These are phyloP conservation scores for Pythium plurisporium DNA, from an alignment of 352 stramenopile genomes.

Conservation along the genomic window DNA sequence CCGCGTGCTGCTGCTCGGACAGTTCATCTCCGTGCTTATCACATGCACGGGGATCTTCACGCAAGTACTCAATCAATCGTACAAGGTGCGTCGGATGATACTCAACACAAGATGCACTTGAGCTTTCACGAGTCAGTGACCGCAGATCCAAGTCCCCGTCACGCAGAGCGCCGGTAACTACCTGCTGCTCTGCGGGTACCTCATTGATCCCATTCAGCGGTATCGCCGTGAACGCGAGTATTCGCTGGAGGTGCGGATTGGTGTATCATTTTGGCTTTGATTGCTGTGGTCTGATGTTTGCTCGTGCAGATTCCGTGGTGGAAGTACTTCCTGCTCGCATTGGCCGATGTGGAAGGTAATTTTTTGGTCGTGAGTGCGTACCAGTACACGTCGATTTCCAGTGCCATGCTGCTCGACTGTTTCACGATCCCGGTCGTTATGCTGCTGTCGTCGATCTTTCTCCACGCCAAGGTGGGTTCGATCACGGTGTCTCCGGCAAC, in stretches of 20 bases:
- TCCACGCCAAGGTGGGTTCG: slow-evolving; percentile 57
- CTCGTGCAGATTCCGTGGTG: slow-evolving; percentile 57
- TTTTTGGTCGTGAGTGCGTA: slow-evolving; percentile 95
- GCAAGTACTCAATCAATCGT: slow-evolving; percentile 74
- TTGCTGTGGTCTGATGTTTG: no score
- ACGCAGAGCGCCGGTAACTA: slow-evolving; percentile 75
- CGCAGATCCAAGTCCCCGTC: slow-evolving; percentile 67
- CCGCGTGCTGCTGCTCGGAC: slow-evolving; percentile 69
- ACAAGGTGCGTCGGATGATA: no score
- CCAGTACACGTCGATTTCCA: slow-evolving; percentile 95
- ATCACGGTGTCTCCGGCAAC: no score
- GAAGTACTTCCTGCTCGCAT: slow-evolving; percentile 89
- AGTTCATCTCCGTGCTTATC: slow-evolving; percentile 89
- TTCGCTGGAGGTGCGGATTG: slow-evolving; percentile 32
- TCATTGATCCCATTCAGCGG: slow-evolving; percentile 39
- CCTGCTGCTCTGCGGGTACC: slow-evolving; percentile 55
- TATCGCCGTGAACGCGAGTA: slow-evolving; percentile 44
- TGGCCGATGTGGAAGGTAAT: slow-evolving; percentile 95
- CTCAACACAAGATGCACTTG: neutral
- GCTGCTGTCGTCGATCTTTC: slow-evolving; percentile 88
- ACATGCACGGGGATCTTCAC: slow-evolving; percentile 86
- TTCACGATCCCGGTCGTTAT: slow-evolving; percentile 95
- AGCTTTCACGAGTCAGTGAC: neutral
- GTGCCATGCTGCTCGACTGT: slow-evolving; percentile 94
- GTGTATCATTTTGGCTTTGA: neutral